phyloP scores from a whole-genome alignment of 2,329 filamentous ascomycete genomes.

The Colletotrichum chlorophyti region DNA sequence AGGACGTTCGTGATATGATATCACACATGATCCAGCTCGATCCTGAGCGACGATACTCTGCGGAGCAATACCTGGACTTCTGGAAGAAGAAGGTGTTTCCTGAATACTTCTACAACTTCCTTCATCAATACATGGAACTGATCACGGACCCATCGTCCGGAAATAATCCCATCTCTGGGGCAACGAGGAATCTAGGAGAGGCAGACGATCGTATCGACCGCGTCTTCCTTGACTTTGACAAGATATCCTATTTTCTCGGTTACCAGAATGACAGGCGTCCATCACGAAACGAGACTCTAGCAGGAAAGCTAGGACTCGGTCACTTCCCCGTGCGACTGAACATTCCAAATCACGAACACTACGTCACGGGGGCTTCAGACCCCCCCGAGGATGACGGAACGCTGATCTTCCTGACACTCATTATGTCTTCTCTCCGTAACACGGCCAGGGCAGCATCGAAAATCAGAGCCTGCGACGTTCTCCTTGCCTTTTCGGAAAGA shows the following conservation, averaged over 20 bases:
- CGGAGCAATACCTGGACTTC: slow-evolving; percentile 91
- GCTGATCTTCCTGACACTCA: slow-evolving; percentile 86
- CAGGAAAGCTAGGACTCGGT: slow-evolving; percentile 59
- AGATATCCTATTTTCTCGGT: slow-evolving; percentile 93
- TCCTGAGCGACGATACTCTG: slow-evolving; percentile 88
- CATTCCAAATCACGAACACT: slow-evolving; percentile 83
- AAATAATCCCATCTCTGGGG: slow-evolving; percentile 72
- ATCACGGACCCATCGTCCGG: slow-evolving; percentile 91
- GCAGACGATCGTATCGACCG: slow-evolving; percentile 93
- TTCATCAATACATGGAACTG: slow-evolving; percentile 97
- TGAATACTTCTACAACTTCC: slow-evolving; percentile 94
- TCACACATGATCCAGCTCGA: slow-evolving; percentile 96
- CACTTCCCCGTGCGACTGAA: slow-evolving; percentile 85
- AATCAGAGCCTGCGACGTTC: slow-evolving; percentile 86
- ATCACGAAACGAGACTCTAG: slow-evolving; percentile 39
- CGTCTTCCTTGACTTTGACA: slow-evolving; percentile 94
- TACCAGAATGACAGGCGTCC: slow-evolving; percentile 51
- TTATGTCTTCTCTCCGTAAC: slow-evolving; percentile 88
- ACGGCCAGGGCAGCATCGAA: slow-evolving; percentile 89
- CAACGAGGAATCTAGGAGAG: slow-evolving; percentile 77
- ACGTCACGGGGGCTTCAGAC: slow-evolving; percentile 65
- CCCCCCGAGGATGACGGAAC: slow-evolving; percentile 84
- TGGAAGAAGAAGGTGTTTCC: slow-evolving; percentile 92
- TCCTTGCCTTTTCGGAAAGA: slow-evolving; percentile 89
- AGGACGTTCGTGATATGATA: slow-evolving; percentile 86